Conservation (phyloP, 106 monocot species). For the Cymbidium sinense region DNA sequence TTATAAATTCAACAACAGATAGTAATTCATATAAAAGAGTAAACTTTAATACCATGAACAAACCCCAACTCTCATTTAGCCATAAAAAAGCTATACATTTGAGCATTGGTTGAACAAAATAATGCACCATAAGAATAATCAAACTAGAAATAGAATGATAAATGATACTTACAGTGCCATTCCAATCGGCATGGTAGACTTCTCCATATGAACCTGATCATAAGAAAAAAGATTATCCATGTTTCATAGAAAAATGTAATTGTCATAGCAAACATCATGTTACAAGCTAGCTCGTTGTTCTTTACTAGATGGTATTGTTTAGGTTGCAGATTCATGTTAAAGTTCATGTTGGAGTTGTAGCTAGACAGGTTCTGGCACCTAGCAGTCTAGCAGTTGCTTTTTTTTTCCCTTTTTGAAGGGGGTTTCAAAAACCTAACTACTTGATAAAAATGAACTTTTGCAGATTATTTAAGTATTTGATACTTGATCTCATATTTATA, state of each 20-base stretch:
- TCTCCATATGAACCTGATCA: constrained; percentile 95
- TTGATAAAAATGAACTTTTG: too few relatives aligned
- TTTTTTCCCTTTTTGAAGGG: neutral
- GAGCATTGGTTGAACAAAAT: neutral
- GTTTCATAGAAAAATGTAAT: neutral
- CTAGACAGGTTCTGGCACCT: neutral
- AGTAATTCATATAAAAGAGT: neutral
- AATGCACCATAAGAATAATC: constrained; percentile 1
- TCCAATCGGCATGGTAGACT: constrained; percentile 97
- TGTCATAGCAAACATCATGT: neutral
- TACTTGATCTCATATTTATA: neutral
- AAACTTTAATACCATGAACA: neutral
- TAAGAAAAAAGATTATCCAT: neutral
- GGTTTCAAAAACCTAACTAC: too few relatives aligned
- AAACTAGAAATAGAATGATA: neutral
- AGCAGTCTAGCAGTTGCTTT: neutral
- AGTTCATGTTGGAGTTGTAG: neutral
- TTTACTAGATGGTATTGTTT: neutral
- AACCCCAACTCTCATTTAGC: neutral
- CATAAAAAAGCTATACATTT: neutral
- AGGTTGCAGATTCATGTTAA: neutral
- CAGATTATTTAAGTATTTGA: neutral
- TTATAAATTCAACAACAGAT: neutral
- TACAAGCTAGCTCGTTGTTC: neutral
- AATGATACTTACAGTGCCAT: constrained; percentile 76